Evolutionary conservation across 805 yeast species (phyloP), one percentile per base, ranked within the genome.

Genomic region (Metschnikowia hibisci): DNA sequence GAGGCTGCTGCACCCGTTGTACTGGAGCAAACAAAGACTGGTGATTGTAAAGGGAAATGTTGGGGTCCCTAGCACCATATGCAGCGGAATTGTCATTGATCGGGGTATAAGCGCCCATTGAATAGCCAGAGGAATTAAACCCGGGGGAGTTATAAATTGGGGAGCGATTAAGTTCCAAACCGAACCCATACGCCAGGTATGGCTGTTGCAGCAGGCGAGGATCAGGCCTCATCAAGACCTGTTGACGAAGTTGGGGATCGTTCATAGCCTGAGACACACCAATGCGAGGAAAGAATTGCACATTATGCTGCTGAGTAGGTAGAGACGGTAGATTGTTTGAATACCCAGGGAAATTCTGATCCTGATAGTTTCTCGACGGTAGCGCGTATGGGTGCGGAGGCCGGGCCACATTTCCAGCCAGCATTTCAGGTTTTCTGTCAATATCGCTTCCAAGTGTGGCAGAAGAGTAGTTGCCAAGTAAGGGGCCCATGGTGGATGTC

Each of bases 231-330:
- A 18, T 16, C 40, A 26, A 28, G 22, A 39, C 38, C 37, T 31
- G 41, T 22, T 31, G 29, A 37, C 28, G 36, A 31, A 23, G 15
- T 32, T 34, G 25, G 36, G 43, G 25, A 34, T 41, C 42, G 29
- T 35, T 15, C 36, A 22, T 7, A 41, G 38, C 28, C 44, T 30
- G 34, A n/a, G n/a, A n/a, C 30, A 42, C 32, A 25, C 46, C 33
- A 23, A 35, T 23, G 30, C 39, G 31, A 16, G 39, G 32, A 3
- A 35, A 35, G 26, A 16, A 35, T 28, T 35, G 39, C 3, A 31
- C 9, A 16, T 26, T 35, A 16, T 26, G 39, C 29, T 26, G 39
- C 32, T 35, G 39, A 3, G 25, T 12, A 16, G 23, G 13, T 8
- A 35, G 16, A 11, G 12, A 28, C 18, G 26, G 39, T 8, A 13